phyloP scores from a whole-genome alignment of 352 stramenopile species.

The Globisporangium sylvaticum region DNA sequence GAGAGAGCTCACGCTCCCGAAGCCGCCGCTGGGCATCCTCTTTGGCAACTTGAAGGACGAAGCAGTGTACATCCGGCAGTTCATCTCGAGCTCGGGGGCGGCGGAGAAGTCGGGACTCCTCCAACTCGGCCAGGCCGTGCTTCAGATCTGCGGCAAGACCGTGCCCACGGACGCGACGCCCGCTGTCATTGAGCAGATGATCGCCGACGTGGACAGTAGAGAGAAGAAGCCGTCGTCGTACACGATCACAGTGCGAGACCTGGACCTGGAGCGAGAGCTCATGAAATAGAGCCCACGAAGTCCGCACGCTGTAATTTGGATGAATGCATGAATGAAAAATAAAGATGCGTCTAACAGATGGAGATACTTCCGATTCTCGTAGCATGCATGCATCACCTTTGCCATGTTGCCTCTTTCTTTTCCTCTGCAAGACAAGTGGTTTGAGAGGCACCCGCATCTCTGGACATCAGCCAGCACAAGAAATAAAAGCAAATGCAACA shows the following conservation, averaged over 20 bases:
- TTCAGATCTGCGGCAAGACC: constrained; percentile 74
- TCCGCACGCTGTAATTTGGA: not conserved
- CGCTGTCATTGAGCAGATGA: constrained; percentile 62
- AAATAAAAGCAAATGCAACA: not conserved
- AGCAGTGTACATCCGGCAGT: constrained; percentile 73
- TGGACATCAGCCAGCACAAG: not conserved
- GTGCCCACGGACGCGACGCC: constrained; percentile 54
- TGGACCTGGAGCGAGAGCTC: constrained; percentile 76
- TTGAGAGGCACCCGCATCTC: not conserved
- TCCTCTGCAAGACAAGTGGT: not conserved
- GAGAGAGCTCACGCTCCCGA: constrained; percentile 63
- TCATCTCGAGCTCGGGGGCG: constrained; percentile 69
- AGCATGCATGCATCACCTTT: not conserved
- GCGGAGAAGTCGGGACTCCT: constrained; percentile 69
- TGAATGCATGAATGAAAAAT: not conserved
- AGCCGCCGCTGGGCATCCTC: constrained; percentile 65
- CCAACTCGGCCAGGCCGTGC: constrained; percentile 52
- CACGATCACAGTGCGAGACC: constrained; percentile 69
- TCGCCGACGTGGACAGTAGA: constrained; percentile 32
- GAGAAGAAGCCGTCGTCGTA: constrained; percentile 22
- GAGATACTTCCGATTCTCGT: not conserved
- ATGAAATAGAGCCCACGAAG: constrained; percentile 39
- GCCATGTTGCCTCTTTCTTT: not conserved
- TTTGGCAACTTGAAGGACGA: constrained; percentile 84
- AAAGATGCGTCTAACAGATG: not conserved